phyloP scores from a whole-genome alignment of 2,329 filamentous ascomycete species.

The Mycosphaerella sp. region DNA sequence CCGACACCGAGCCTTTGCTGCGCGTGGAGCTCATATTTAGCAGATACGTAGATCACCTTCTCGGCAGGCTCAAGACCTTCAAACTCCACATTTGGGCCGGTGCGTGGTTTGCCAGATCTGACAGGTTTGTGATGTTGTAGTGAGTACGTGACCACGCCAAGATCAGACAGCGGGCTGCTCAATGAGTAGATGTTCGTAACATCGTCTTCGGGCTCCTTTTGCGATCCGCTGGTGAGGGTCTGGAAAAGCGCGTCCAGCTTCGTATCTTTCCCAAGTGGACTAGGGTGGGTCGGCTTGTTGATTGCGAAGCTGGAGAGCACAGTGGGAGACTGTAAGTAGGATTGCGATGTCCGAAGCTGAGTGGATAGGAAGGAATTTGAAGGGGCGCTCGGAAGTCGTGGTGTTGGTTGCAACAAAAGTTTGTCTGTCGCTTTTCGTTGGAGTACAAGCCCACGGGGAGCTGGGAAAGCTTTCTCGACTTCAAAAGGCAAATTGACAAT shows the following conservation, averaged over 20 bases:
- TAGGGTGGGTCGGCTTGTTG: conserved; percentile 21
- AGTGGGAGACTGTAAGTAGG: conserved; percentile 36
- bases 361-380: conserved; percentile 78
- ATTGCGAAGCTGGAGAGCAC: conserved; percentile 23
- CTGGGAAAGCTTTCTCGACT: conserved; percentile 77
- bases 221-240: conserved; percentile 20
- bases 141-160: conserved; percentile 60
- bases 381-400: conserved; percentile 52
- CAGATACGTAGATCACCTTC: conserved; percentile 76
- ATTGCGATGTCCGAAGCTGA: conserved; percentile 43
- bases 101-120: conserved; percentile 15
- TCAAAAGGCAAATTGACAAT: conserved; percentile 92
- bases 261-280: conserved; percentile 23
- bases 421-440: conserved; percentile 66
- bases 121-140: conserved; percentile 28
- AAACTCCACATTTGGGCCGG: conserved; percentile 40
- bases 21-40: conserved; percentile 53
- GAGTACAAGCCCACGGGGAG: conserved; percentile 75
- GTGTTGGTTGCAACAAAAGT: conserved; percentile 31
- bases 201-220: conserved; percentile 37
- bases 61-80: conserved; percentile 69
- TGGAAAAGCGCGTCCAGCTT: conserved; percentile 29
- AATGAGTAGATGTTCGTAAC: conserved; percentile 75
- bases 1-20: conserved; percentile 24
- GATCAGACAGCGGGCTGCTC: conserved; percentile 76